These are phyloP conservation scores for Tulasnella sp. DNA, from an alignment of 768 basidiomycete species.

Conservation along the genomic window DNA sequence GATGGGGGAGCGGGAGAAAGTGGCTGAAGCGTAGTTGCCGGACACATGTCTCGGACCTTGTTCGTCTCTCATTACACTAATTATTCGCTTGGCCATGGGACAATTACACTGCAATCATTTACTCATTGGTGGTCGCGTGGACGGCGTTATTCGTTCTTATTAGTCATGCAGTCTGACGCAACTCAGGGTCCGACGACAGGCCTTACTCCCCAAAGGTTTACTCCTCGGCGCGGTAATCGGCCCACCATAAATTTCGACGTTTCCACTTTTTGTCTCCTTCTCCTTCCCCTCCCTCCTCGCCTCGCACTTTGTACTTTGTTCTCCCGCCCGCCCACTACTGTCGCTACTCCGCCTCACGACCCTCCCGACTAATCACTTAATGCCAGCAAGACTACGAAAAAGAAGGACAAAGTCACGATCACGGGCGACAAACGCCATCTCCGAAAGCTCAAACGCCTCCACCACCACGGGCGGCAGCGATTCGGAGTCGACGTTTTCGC, in stretches of 20 bases:
- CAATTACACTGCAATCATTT: no score
- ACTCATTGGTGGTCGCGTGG: no score
- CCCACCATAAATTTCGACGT: neutral
- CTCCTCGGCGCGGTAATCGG: neutral
- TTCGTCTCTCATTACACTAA: no score
- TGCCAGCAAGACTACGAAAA: neutral
- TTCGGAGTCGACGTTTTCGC: neutral
- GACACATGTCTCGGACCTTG: no score
- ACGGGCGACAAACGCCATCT: neutral
- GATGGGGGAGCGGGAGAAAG: neutral
- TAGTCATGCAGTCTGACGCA: neutral
- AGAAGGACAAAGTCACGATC: neutral
- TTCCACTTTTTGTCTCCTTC: neutral
- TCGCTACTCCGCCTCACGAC: neutral
- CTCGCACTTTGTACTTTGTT: neutral
- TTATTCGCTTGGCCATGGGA: no score
- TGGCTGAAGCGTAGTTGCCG: neutral
- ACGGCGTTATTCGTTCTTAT: neutral
- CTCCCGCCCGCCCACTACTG: neutral
- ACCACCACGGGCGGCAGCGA: neutral
- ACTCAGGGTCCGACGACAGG: neutral
- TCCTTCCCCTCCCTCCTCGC: neutral
- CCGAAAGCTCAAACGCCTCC: neutral
- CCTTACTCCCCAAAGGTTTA: neutral
- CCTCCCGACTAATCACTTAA: neutral